Evolutionary conservation across 1,284 basidiomycete species (phyloP), one percentile per base, ranked within the genome.

Genomic region (Phlebopus sp.): DNA sequence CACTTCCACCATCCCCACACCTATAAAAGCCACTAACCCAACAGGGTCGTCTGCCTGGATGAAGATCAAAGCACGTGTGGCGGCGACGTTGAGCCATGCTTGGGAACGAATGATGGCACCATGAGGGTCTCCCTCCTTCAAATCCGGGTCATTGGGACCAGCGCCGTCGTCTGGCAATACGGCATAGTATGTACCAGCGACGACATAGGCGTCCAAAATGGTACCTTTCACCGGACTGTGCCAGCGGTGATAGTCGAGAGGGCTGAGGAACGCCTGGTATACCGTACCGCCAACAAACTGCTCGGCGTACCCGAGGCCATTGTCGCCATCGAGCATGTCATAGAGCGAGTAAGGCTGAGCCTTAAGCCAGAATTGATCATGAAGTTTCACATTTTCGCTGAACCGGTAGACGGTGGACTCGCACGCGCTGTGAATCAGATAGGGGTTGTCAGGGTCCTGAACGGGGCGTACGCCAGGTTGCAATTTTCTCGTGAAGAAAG

Each of bases 181-280:
- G 31, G 71, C 73, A 53, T 67, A 81, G 61, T 80, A 81, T 0
- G 77, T 74, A 3, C 79, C 79, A 4, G 69, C 65, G 5, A 79
- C 61, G 10, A 69, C 49, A 6, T 67, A 67, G 3, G 66, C 63
- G 46, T 75, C 74, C 29, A 61, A 60, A 50, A 81, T 68, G 1
- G 55, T 70, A 1, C 79, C 78, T 18, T 66, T 65, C 7, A 81
- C 70, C 8, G 78, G 79, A 17, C 67, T 62, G 52, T 75, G 72
- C 78, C 77, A 79, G 43, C 78, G 73, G 54, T 80, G 77, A 56
- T 78, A 81, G 15, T 68, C 67, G 4, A 67, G 45, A 0, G 75
- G 66, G 38, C 65, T 69, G 44, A 81, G 69, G 64, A 75, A 79
- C 1, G 71, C 75, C 53, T 81, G 21, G 6, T 23, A 80, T 44